phyloP scores from a whole-genome alignment of 176 grass and related monocot genomes.

The Zoysia japonica region DNA sequence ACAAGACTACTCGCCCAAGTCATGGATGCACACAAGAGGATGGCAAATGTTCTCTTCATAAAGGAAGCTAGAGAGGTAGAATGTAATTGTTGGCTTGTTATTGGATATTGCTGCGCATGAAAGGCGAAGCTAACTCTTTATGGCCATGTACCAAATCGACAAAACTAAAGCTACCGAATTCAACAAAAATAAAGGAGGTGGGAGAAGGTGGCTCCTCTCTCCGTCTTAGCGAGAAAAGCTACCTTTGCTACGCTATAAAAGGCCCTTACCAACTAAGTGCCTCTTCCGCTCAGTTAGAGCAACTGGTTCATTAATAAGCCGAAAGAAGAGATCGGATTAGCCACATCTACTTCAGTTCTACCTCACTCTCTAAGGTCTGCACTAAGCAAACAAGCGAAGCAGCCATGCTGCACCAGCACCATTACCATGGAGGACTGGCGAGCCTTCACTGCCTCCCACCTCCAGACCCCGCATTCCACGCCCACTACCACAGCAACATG shows the following conservation, averaged over 20 bases:
- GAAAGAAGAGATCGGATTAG: constrained; percentile 2
- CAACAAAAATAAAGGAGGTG: constrained; percentile 30
- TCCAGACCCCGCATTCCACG: constrained; percentile 51
- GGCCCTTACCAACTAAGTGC: constrained; percentile 50
- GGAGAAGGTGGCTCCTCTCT: constrained; percentile 47
- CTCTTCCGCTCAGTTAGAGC: constrained; percentile 54
- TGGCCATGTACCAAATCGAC: constrained; percentile 47
- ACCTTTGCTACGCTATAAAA: constrained; percentile 61
- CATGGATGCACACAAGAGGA: constrained; percentile 41
- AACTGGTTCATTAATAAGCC: constrained; percentile 28
- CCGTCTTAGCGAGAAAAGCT: constrained; percentile 25
- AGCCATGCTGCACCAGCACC: constrained; percentile 52
- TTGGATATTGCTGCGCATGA: constrained; percentile 42
- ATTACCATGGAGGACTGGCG: constrained; percentile 68
- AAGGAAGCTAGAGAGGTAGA: constrained; percentile 20
- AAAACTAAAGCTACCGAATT: constrained; percentile 45
- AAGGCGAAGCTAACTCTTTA: not conserved
- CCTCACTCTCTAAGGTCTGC: constrained; percentile 11
- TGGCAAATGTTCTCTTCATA: constrained; percentile 45
- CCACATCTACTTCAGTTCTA: constrained; percentile 4
- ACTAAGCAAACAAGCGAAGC: constrained; percentile 27
- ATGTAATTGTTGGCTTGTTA: constrained; percentile 27
- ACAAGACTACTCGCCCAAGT: constrained; percentile 50
- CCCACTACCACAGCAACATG: constrained; percentile 60
- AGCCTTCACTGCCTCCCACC: constrained; percentile 67